Conservation (phyloP, 2,329 filamentous ascomycete genomes). For the Claviceps capensis region DNA sequence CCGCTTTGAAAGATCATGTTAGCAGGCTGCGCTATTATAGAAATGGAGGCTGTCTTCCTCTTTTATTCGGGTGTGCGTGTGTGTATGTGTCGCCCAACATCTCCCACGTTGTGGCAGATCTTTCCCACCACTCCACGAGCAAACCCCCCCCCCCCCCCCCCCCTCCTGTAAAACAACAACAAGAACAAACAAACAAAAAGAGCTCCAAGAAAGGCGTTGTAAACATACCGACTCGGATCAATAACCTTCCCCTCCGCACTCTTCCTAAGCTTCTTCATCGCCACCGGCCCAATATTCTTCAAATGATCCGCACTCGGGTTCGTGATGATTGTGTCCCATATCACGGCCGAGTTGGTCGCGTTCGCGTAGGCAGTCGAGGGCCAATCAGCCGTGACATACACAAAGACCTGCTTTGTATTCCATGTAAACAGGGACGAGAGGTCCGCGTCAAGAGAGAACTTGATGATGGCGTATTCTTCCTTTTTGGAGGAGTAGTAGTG, state of each 20-base stretch:
- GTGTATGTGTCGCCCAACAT: background rate
- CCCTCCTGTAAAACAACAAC: background rate
- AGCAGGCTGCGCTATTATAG: background rate
- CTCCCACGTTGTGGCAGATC: background rate
- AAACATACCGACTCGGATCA: constrained; percentile 39
- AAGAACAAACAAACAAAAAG: no score
- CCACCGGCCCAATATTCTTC: constrained; percentile 43
- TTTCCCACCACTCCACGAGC: background rate
- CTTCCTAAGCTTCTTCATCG: constrained; percentile 48
- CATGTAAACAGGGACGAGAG: constrained; percentile 88
- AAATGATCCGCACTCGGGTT: constrained; percentile 51
- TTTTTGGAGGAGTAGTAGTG: constrained; percentile 89
- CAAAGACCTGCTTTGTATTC: constrained; percentile 98
- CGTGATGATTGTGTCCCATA: constrained; percentile 94
- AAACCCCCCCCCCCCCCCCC: background rate
- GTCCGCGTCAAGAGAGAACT: constrained; percentile 87
- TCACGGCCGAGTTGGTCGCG: constrained; percentile 58
- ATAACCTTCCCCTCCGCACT: constrained; percentile 46
- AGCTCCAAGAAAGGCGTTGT: no score
- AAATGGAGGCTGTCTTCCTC: background rate
- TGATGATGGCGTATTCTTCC: constrained; percentile 91
- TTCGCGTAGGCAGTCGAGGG: constrained; percentile 23
- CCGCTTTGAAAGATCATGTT: constrained; percentile 35
- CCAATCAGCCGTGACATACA: constrained; percentile 83
- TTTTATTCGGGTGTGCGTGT: background rate